phyloP scores from a whole-genome alignment of 148 eudicot species.

The Linanthus parryae region DNA sequence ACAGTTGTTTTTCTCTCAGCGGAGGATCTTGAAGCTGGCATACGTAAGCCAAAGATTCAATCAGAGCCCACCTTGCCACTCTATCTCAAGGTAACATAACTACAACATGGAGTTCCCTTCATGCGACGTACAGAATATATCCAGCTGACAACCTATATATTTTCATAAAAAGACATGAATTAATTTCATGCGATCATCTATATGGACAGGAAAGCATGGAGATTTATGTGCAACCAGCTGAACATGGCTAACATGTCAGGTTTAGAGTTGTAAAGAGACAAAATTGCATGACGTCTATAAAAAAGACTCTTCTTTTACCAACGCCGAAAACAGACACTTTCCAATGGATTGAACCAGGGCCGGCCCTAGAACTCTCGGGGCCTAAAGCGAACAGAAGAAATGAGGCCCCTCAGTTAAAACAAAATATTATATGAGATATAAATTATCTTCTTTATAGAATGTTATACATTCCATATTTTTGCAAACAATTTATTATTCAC shows the following conservation, averaged over 20 bases:
- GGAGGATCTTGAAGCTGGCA: constrained; percentile 87
- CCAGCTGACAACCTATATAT: constrained; percentile 17
- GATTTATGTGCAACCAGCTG: constrained; percentile 30
- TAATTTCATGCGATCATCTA: constrained; percentile 26
- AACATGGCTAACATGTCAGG: constrained; percentile 54
- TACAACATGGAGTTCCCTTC: no score
- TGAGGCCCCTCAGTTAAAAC: no score
- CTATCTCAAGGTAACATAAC: constrained; percentile 60
- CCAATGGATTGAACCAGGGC: no score
- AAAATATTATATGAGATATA: no score
- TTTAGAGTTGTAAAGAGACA: constrained; percentile 61
- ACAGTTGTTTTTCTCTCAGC: constrained; percentile 39
- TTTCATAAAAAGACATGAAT: neutral
- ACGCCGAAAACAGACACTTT: no score
- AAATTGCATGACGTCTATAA: constrained; percentile 36
- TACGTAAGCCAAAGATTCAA: constrained; percentile 44
- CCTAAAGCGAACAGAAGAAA: no score
- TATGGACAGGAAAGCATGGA: constrained; percentile 49
- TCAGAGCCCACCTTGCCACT: constrained; percentile 87
- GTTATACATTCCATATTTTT: no score
- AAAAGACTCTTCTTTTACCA: constrained; percentile 33
- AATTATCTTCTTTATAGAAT: no score
- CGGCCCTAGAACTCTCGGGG: no score
- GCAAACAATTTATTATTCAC: no score
- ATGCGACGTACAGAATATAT: no score